phyloP scores from a whole-genome alignment of 208 protist genomes.

The Acanthamoeba lenticulata region DNA sequence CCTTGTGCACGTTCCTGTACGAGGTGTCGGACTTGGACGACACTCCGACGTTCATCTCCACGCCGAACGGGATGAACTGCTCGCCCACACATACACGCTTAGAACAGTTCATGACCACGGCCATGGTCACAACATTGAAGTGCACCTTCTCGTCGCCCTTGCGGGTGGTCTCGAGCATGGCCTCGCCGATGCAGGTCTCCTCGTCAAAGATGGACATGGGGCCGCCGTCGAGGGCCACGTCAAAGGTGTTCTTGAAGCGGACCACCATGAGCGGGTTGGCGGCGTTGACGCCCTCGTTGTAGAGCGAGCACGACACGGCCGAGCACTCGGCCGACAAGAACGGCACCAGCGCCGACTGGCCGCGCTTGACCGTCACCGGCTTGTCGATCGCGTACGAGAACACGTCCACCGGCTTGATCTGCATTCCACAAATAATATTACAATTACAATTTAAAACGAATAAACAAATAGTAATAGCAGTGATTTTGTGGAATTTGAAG shows the following conservation, averaged over 20 bases:
- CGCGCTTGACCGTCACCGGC: background rate
- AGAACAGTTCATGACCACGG: background rate
- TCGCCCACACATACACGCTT: background rate
- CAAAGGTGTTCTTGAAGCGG: conserved; percentile 24
- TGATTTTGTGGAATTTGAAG: background rate
- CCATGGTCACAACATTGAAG: background rate
- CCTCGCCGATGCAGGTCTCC: conserved; percentile 12
- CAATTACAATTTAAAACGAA: too few species aligned
- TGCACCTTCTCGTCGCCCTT: background rate
- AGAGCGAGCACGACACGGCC: background rate
- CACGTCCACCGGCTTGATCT: conserved; percentile 3
- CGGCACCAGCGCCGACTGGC: background rate
- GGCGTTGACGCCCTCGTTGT: conserved; percentile 5
- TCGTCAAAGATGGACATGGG: conserved; percentile 10
- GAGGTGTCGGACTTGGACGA: background rate
- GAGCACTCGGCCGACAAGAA: background rate
- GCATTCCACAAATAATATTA: background rate
- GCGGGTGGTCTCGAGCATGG: conserved; percentile 2
- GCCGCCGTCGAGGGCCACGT: background rate
- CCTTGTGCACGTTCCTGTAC: background rate
- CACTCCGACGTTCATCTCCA: background rate
- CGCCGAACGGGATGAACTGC: background rate
- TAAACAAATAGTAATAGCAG: background rate
- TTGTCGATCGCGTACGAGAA: background rate
- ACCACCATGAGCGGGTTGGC: background rate